Evolutionary conservation across 768 basidiomycete genomes (phyloP).

Genomic region (Suillus ampliporus): DNA sequence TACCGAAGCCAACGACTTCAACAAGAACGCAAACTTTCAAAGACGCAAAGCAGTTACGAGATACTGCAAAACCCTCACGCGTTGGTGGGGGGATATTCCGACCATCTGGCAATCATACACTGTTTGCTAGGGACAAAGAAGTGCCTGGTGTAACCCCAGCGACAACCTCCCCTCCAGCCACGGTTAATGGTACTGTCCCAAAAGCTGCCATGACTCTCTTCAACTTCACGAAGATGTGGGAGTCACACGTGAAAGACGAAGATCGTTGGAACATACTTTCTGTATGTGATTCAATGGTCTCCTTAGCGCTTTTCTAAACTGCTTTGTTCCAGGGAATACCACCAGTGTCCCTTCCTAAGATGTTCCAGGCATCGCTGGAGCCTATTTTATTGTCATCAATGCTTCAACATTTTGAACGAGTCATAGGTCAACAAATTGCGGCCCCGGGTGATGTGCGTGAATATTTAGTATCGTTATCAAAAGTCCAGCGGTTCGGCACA

Average conservation of each 20-base stretch:
- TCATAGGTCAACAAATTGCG: constrained; percentile 28
- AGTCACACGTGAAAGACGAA: constrained; percentile 41
- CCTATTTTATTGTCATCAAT: constrained; percentile 64
- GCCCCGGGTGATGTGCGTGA: constrained; percentile 35
- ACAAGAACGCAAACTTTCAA: constrained; percentile 50
- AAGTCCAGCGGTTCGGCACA: constrained; percentile 66
- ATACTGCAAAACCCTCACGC: constrained; percentile 47
- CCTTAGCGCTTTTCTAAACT: background rate
- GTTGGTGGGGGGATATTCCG: constrained; percentile 80
- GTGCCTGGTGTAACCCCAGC: constrained; percentile 9
- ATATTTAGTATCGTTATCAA: constrained; percentile 59
- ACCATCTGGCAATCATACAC: constrained; percentile 60
- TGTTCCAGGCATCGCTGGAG: constrained; percentile 77
- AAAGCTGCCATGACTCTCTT: constrained; percentile 56
- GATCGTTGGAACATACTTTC: constrained; percentile 64
- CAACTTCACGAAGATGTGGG: constrained; percentile 69
- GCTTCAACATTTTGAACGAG: constrained; percentile 51
- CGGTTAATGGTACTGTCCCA: constrained; percentile 10
- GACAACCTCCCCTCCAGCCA: constrained; percentile 8
- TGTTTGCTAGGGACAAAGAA: constrained; percentile 48
- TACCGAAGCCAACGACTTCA: constrained; percentile 12
- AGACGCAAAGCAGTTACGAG: constrained; percentile 63
- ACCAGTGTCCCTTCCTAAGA: constrained; percentile 56
- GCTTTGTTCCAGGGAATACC: constrained; percentile 52
- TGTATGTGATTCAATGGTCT: constrained; percentile 44